Percentiles rank a stretch among this genome's conserved stretches.
phyloP scores from a whole-genome alignment of 2,329 filamentous ascomycete genomes.

The Zalaria obscura region DNA sequence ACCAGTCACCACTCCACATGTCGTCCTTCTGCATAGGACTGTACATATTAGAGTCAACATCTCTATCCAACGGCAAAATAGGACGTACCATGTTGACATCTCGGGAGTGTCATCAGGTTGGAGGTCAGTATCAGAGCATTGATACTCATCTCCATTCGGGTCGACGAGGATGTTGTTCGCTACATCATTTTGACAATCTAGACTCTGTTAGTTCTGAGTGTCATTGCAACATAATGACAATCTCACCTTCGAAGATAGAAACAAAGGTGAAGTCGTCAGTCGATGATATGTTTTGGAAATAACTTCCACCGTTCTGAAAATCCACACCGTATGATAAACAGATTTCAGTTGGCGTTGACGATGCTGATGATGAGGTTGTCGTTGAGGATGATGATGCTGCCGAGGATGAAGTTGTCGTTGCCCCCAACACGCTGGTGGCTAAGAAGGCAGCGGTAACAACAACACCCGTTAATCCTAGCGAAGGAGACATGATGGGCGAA shows the following conservation, averaged over 20 bases:
- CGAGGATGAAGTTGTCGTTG: not conserved
- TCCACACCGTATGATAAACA: conserved; percentile 21
- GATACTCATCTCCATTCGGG: conserved; percentile 23
- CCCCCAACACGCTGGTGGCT: not conserved
- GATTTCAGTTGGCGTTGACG: not conserved
- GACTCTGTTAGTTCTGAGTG: not conserved
- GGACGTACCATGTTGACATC: conserved; percentile 23
- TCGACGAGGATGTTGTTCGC: conserved; percentile 29
- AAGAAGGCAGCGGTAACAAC: not conserved
- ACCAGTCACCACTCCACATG: conserved; percentile 29
- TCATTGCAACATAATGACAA: not conserved
- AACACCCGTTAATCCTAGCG: not conserved
- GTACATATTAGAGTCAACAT: not conserved
- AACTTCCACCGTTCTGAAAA: conserved; percentile 27
- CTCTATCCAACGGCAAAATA: not conserved
- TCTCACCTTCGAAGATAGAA: conserved; percentile 25
- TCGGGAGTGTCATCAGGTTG: conserved; percentile 23
- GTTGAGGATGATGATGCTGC: too few relatives aligned
- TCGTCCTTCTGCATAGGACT: conserved; percentile 27
- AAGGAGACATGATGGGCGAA: not conserved
- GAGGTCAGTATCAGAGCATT: conserved; percentile 26
- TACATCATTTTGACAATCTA: conserved; percentile 24
- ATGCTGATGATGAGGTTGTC: not conserved
- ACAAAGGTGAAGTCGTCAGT: conserved; percentile 28
- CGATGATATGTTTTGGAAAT: conserved; percentile 31